Percentiles rank a stretch among this genome's conserved stretches.
Conservation (phyloP, 257 asterid genomes). For the Paraleonurus japonicus region DNA sequence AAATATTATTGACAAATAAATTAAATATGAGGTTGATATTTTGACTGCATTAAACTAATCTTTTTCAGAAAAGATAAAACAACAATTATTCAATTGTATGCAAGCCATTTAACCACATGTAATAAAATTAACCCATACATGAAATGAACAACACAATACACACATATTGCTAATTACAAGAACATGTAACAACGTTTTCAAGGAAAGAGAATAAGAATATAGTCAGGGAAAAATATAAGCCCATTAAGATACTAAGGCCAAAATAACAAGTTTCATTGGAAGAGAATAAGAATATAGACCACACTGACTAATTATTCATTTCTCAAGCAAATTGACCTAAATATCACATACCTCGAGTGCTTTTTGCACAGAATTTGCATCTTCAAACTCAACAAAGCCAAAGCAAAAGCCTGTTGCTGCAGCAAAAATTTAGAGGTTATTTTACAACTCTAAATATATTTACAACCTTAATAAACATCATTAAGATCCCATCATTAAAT, state of each 20-base stretch:
- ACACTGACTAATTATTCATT: neutral
- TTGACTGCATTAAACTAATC: neutral
- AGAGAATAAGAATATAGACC: neutral
- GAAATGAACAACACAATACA: neutral
- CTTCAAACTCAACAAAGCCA: constrained; percentile 84
- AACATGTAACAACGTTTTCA: too few relatives aligned
- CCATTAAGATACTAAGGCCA: neutral
- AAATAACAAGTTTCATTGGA: neutral
- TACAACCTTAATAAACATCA: neutral
- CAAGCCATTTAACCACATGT: neutral
- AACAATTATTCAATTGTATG: neutral
- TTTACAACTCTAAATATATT: constrained; percentile 5
- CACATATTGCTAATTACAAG: too few relatives aligned
- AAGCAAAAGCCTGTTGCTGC: constrained; percentile 66
- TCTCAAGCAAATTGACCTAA: neutral
- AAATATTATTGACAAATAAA: neutral
- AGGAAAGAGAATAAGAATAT: neutral
- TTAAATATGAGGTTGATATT: neutral
- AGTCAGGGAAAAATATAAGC: neutral
- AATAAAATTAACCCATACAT: neutral
- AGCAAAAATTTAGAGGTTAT: constrained; percentile 15
- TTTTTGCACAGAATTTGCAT: constrained; percentile 53
- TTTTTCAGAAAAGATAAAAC: neutral
- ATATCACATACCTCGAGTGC: constrained; percentile 61
- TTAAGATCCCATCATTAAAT: neutral